Base-by-base conservation (phyloP, 257 asterid species). In the Lycium barbarum region DNA sequence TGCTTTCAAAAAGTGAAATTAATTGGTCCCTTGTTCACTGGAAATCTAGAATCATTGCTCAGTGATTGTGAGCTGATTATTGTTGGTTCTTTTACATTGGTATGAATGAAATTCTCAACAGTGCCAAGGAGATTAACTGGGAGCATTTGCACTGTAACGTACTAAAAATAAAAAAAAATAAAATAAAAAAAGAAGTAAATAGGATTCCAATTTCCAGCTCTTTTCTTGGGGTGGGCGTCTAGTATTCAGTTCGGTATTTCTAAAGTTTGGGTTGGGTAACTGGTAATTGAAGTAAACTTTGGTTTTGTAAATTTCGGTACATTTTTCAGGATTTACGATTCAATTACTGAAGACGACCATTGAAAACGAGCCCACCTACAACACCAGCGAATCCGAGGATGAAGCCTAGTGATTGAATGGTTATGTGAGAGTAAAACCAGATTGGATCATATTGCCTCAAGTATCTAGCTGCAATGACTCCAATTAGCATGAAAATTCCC, bases 401-500 rank as follows among this genome's bases (percentile, higher is more conserved):
- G 79, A 94, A 95, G 17, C 92, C 98, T 17, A 84, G 9, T 58
- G 96, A 80, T 65, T 97, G 99, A 58, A 94, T 85, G 4, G 40
- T 49, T 1, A 81, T 83, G 49, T 97, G 99, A 33, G 90, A 70
- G 59, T 97, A 95, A 85, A 94, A 97, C 99, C 99, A 97, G 0
- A 91, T 80, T 33, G 98, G 98, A 53, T 95, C 98, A 90, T 91
- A 94, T 61, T 90, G 88, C 84, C 91, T 90, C 91, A 91, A 84
- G 90, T 95, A 90, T 0, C 99, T 93, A 79, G 98, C 98, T 66
- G 90, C 90, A 89, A 95, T 90, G 0, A 85, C 94, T 49, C 98
- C 99, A 1, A 94, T 91, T 9, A 93, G 90, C 91, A 97, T 9
- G 61, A 95, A 5, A 54, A 95, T 94, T 15, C 93, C 96, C 99